These are phyloP conservation scores for Triticum timopheevii DNA, from an alignment of 176 grass and related monocot genomes.

Conservation along the genomic window DNA sequence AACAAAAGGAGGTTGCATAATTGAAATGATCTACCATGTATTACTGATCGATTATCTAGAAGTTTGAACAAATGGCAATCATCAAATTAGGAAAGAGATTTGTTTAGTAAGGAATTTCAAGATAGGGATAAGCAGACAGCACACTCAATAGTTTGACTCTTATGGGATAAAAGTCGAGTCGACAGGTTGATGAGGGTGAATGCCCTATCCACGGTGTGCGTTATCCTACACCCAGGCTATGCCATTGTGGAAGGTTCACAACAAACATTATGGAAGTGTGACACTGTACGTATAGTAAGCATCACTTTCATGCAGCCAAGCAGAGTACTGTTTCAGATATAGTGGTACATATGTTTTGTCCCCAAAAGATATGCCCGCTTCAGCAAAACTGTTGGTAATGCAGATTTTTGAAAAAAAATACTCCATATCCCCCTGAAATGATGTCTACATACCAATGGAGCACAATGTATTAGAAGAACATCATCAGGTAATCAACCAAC, in stretches of 20 bases:
- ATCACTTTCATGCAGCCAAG: not conserved
- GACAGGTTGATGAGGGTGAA: not conserved
- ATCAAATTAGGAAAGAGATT: not conserved
- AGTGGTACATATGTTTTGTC: not conserved
- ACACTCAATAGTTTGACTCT: not conserved
- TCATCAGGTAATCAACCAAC: not conserved
- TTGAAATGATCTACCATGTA: slow-evolving; percentile 18
- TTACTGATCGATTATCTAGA: not conserved
- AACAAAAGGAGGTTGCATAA: not conserved
- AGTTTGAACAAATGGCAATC: not conserved
- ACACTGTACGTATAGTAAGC: not conserved
- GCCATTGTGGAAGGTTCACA: not conserved
- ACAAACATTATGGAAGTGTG: not conserved
- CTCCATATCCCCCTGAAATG: slow-evolving; percentile 1
- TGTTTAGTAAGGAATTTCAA: not conserved
- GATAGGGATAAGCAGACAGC: not conserved
- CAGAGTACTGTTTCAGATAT: not conserved
- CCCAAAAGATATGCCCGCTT: not conserved
- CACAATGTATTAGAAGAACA: not conserved
- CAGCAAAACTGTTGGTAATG: not conserved
- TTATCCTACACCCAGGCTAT: not conserved
- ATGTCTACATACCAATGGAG: not conserved
- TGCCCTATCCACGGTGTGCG: not conserved
- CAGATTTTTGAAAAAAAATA: not conserved
- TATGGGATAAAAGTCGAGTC: not conserved